These are phyloP conservation scores for Geoglossum cookeanum DNA, from an alignment of 2,329 filamentous ascomycete genomes.

Conservation along the genomic window DNA sequence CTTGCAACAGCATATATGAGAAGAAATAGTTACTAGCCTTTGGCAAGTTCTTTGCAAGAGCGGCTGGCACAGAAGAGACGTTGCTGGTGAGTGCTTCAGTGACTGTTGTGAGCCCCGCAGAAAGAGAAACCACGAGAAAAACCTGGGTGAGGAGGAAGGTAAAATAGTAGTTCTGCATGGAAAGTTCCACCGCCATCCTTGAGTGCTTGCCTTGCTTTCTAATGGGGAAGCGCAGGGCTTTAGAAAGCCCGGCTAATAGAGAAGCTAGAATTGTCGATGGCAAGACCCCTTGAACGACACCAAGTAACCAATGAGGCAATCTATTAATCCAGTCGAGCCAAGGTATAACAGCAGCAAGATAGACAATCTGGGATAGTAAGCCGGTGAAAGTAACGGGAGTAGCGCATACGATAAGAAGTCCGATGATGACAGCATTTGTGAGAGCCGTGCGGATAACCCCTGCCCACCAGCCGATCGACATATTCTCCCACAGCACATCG, in stretches of 20 bases:
- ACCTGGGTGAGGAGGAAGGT: slow-evolving; percentile 86
- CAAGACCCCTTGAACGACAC: slow-evolving; percentile 66
- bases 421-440: slow-evolving; percentile 45
- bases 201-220: slow-evolving; percentile 64
- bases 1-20: slow-evolving; percentile 93
- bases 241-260: slow-evolving; percentile 61
- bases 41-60: slow-evolving; percentile 63
- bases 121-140: slow-evolving; percentile 80
- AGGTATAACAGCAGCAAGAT: slow-evolving; percentile 41
- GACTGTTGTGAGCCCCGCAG: slow-evolving; percentile 50
- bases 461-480: slow-evolving; percentile 91
- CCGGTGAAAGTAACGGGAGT: slow-evolving; percentile 81
- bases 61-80: slow-evolving; percentile 45
- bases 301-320: slow-evolving; percentile 41
- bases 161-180: slow-evolving; percentile 89
- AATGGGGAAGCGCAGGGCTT: slow-evolving; percentile 57
- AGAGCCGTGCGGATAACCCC: slow-evolving; percentile 53
- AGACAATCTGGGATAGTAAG: slow-evolving; percentile 56
- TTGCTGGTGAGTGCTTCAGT: slow-evolving; percentile 46
- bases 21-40: slow-evolving; percentile 93
- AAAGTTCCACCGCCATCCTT: slow-evolving; percentile 55
- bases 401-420: slow-evolving; percentile 75
- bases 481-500: slow-evolving; percentile 93
- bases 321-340: slow-evolving; percentile 54
- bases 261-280: slow-evolving; percentile 60